Evolutionary conservation across 352 stramenopile genomes (phyloP), one percentile per base, ranked within the genome.

Genomic region (Phytopythium boreale): DNA sequence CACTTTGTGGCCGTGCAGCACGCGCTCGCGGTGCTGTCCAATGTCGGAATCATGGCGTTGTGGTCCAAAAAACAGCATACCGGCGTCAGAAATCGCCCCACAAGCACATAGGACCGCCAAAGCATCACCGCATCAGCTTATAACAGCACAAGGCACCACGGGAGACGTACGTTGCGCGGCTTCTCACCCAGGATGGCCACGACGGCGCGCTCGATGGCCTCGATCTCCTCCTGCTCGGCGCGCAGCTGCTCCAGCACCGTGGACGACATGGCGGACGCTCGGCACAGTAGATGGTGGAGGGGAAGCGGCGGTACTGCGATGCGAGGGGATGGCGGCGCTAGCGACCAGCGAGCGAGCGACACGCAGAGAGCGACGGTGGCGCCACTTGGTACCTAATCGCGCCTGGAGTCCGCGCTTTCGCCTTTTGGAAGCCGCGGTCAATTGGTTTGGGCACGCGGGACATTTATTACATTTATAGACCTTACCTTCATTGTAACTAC

Each of bases 241-340:
- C 88, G 84, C 39, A 93, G 80, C 63, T 93, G 85, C 76, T 96
- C 88, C 63, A 96, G 65, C 61, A 91, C 82, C 22, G 87, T 92
- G 41, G 86, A 94, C 77, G 88, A 91, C 88, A 96, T 96, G 52
- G 37, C 49, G 46, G 49, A 49, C 50, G 47, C 11, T 31, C 22
- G 12, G 24, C 27, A n/a, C n/a, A 4, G 24, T 39, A 39, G 34
- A 39, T 39, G 34, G 34, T 7, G 10, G 11, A 39, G 34, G 11
- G 8, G 31, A 36, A 36, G 31, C 3, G 31, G 8, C 3, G 31
- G 31, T 8, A 8, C 31, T 36, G 31, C 3, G 3, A 36, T 36
- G 8, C 31, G 31, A 36, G n/a, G n/a, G n/a, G n/a, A n/a, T 7
- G 7, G 29, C 29, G 7, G 29, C 29, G 29, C 29, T 34, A 39